A percentile compares a stretch with the other conserved stretches of the same genome.
These are phyloP conservation scores for Ramularia collo-cygni DNA, from an alignment of 2,329 filamentous ascomycete species.

Conservation along the genomic window DNA sequence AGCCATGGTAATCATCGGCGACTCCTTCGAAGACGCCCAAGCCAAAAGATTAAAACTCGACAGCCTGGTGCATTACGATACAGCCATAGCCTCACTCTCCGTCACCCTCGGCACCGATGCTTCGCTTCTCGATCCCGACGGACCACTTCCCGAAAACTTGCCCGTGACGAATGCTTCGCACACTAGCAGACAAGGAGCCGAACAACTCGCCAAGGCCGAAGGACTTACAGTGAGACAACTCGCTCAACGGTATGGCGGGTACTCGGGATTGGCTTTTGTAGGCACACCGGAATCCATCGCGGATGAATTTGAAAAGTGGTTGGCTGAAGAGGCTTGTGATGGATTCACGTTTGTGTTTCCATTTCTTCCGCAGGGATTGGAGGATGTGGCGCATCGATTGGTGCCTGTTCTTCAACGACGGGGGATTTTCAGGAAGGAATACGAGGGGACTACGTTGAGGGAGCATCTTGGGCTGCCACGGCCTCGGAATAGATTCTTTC, in stretches of 20 bases:
- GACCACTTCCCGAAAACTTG: conserved; percentile 17
- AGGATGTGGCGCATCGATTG: conserved; percentile 19
- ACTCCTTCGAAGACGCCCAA: conserved; percentile 20
- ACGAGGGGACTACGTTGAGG: conserved; percentile 18
- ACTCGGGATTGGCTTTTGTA: conserved; percentile 19
- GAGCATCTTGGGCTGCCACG: conserved; percentile 22
- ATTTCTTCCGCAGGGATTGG: conserved; percentile 20
- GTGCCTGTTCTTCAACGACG: conserved; percentile 20
- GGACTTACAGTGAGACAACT: conserved; percentile 20
- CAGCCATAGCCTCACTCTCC: conserved; percentile 19
- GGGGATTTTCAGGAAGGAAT: conserved; percentile 20
- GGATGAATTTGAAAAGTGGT: conserved; percentile 20
- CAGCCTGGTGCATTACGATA: conserved; percentile 20
- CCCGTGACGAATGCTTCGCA: conserved; percentile 21
- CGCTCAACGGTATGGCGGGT: conserved; percentile 21
- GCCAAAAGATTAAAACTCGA: conserved; percentile 20
- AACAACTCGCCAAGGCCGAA: conserved; percentile 18
- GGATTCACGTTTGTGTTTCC: conserved; percentile 23
- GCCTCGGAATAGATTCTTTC: conserved; percentile 21
- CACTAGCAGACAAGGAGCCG: conserved; percentile 15
- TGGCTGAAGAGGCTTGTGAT: conserved; percentile 19
- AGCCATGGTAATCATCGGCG: conserved; percentile 22
- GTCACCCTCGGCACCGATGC: conserved; percentile 21
- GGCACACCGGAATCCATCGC: conserved; percentile 18
- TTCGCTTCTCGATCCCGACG: conserved; percentile 18